phyloP scores from a whole-genome alignment of 495 filamentous ascomycete species.

The Hyaloscypha hepaticicola region DNA sequence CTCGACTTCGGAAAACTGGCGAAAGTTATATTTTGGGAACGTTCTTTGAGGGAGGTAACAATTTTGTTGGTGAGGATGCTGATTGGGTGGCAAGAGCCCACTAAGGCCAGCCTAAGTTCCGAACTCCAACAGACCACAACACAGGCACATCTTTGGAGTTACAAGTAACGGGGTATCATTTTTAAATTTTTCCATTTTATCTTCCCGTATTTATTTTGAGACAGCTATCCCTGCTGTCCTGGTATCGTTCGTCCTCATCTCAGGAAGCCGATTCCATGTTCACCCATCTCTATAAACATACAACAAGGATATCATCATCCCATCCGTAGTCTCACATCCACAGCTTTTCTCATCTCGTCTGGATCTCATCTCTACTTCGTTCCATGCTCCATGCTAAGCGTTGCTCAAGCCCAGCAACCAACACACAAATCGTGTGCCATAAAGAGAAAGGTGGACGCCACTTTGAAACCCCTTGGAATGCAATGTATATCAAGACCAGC shows the following conservation, averaged over 20 bases:
- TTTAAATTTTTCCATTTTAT: slow-evolving; percentile 20
- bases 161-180: neutral
- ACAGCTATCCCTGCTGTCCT: slow-evolving; percentile 3
- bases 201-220: slow-evolving; percentile 9
- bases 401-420: neutral
- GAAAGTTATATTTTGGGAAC: neutral
- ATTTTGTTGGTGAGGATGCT: neutral
- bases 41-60: neutral
- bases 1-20: neutral
- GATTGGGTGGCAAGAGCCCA: neutral
- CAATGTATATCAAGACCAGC: slow-evolving; percentile 23
- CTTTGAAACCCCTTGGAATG: slow-evolving; percentile 13
- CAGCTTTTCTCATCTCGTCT: slow-evolving; percentile 1
- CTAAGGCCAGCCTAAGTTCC: neutral
- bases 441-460: slow-evolving; percentile 13
- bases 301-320: slow-evolving; percentile 9
- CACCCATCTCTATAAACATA: slow-evolving; percentile 21
- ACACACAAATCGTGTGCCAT: neutral
- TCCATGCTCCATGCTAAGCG: neutral
- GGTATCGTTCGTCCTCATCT: slow-evolving; percentile 16
- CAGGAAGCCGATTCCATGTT: slow-evolving; percentile 15
- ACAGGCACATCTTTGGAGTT: neutral
- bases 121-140: neutral
- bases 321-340: slow-evolving; percentile 8
- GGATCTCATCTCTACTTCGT: neutral